Percentiles rank a stretch among this genome's conserved stretches.
phyloP scores from a whole-genome alignment of 2,329 filamentous ascomycete genomes.

The Chaetomiaceae sp. region DNA sequence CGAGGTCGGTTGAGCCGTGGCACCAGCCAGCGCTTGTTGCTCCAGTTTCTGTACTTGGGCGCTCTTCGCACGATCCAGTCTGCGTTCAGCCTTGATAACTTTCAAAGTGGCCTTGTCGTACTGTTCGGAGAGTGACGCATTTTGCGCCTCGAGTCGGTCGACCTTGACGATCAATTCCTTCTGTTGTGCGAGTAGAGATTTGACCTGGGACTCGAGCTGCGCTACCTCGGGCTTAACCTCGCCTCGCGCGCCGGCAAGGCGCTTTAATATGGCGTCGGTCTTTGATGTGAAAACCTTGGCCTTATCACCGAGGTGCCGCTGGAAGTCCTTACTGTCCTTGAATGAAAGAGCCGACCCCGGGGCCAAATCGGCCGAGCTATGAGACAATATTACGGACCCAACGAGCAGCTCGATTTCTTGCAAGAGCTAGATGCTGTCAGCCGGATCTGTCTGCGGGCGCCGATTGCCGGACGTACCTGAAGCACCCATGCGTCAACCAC shows the following conservation, averaged over 20 bases:
- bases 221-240: constrained; percentile 62
- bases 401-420: constrained; percentile 61
- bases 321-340: constrained; percentile 66
- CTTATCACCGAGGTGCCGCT: constrained; percentile 73
- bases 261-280: constrained; percentile 63
- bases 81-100: constrained; percentile 94
- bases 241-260: constrained; percentile 48
- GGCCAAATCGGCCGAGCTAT: constrained; percentile 44
- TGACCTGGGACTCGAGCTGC: constrained; percentile 70
- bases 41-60: constrained; percentile 87
- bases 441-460: constrained; percentile 11
- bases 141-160: constrained; percentile 71
- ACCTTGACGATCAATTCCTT: constrained; percentile 76
- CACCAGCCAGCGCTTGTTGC: constrained; percentile 75
- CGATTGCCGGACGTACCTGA: constrained; percentile 57
- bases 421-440: constrained; percentile 46
- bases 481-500: constrained; percentile 91
- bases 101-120: constrained; percentile 83
- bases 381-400: constrained; percentile 43
- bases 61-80: constrained; percentile 84
- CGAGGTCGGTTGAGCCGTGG: constrained; percentile 44
- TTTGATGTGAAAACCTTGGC: constrained; percentile 71
- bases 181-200: constrained; percentile 70
- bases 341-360: constrained; percentile 59
- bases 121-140: constrained; percentile 78